A percentile compares a stretch with the other conserved stretches of the same genome.
Evolutionary conservation across 139 green algal genomes (phyloP).

Genomic region (Chlorella sp.): DNA sequence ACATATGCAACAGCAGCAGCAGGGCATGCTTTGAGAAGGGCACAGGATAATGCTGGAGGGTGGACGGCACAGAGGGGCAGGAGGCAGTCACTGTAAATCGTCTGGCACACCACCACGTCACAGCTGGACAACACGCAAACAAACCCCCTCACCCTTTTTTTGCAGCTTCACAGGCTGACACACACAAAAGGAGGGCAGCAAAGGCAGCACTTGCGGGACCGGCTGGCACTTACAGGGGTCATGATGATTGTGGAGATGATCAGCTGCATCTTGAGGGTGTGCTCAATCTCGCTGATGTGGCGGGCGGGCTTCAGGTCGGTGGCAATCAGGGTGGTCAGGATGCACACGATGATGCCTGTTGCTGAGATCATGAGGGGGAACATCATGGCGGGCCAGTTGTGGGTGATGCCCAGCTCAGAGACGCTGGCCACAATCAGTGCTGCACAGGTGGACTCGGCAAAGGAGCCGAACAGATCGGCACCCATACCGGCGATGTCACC

Average conservation of each 20-base stretch:
- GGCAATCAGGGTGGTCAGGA: constrained; percentile 83
- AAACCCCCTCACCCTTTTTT: no score
- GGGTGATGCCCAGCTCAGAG: constrained; percentile 56
- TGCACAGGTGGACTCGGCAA: constrained; percentile 93
- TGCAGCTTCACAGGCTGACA: no score
- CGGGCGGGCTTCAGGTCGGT: constrained; percentile 79
- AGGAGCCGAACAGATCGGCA: constrained; percentile 95
- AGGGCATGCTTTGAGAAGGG: no score
- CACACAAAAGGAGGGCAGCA: no score
- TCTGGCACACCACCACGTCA: no score
- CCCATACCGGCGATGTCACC: constrained; percentile 98
- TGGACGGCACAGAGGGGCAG: no score
- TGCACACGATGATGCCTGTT: constrained; percentile 86
- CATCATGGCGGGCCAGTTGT: constrained; percentile 70
- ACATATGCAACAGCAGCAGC: no score
- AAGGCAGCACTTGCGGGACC: no score
- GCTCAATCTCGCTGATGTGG: constrained; percentile 72
- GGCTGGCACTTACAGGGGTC: no score
- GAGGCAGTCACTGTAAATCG: no score
- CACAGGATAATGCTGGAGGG: no score
- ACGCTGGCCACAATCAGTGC: constrained; percentile 80
- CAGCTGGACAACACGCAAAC: no score
- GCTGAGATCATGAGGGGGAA: constrained; percentile 51
- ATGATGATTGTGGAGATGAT: constrained; percentile 83
- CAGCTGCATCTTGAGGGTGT: constrained; percentile 90